phyloP scores from a whole-genome alignment of 2,329 filamentous ascomycete genomes.

The Pseudogymnoascus verrucosus region DNA sequence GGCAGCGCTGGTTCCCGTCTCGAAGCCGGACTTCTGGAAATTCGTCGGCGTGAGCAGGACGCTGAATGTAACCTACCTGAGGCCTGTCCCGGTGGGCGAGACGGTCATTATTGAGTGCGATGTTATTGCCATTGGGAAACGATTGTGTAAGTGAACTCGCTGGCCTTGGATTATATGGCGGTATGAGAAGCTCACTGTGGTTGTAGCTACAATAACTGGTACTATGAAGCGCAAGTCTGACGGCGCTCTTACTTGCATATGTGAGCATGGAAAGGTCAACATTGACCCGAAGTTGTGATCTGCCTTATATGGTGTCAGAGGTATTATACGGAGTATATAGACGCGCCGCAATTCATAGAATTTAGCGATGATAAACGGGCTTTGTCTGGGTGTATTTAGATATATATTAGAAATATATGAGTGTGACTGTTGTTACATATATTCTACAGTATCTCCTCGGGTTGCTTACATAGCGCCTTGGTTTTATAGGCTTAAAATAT shows the following conservation, averaged over 20 bases:
- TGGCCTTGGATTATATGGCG: neutral
- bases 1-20: slow-evolving; percentile 47
- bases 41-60: slow-evolving; percentile 57
- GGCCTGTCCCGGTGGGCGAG: slow-evolving; percentile 52
- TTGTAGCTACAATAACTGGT: slow-evolving; percentile 37
- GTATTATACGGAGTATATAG: neutral
- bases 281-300: slow-evolving; percentile 36
- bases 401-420: neutral
- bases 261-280: slow-evolving; percentile 59
- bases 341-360: neutral
- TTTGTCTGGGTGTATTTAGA: neutral
- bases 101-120: slow-evolving; percentile 49
- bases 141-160: slow-evolving; percentile 33
- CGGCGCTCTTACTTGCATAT: slow-evolving; percentile 46
- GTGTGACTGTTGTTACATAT: neutral
- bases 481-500: neutral
- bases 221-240: slow-evolving; percentile 46
- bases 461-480: neutral
- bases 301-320: neutral
- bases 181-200: neutral
- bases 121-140: slow-evolving; percentile 51
- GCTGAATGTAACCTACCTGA: slow-evolving; percentile 59
- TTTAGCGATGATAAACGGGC: neutral
- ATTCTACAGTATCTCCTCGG: neutral
- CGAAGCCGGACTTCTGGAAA: slow-evolving; percentile 52